Evolutionary conservation across 2,329 filamentous ascomycete species (phyloP).

Genomic region (Colletotrichum chlorophyti): DNA sequence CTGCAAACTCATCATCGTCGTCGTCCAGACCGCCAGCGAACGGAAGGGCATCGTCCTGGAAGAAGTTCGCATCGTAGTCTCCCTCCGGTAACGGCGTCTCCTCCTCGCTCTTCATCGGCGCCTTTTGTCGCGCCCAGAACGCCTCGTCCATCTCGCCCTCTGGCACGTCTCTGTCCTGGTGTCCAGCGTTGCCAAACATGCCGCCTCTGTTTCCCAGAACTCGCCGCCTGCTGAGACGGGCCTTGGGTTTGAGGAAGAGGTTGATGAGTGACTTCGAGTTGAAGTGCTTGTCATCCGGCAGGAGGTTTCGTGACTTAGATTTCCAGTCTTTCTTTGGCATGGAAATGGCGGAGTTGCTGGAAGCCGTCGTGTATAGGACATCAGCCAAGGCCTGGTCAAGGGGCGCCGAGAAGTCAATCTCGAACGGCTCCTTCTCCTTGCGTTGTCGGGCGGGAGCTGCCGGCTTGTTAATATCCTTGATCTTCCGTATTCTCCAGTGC

Average conservation of each 20-base stretch:
- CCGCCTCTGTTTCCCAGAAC: constrained; percentile 52
- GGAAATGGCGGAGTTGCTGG: constrained; percentile 81
- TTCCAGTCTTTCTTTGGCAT: constrained; percentile 95
- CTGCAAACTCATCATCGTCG: constrained; percentile 78
- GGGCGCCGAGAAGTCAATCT: constrained; percentile 86
- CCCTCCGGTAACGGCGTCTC: constrained; percentile 68
- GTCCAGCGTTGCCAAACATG: constrained; percentile 47
- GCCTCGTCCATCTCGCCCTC: constrained; percentile 90
- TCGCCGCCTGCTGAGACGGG: constrained; percentile 75
- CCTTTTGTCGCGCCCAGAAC: constrained; percentile 86
- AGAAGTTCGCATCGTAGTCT: constrained; percentile 97
- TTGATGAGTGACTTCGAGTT: constrained; percentile 89
- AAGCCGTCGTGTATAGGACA: constrained; percentile 80
- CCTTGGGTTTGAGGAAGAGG: constrained; percentile 94
- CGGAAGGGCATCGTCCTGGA: constrained; percentile 84
- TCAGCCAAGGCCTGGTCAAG: constrained; percentile 76
- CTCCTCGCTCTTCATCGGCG: constrained; percentile 53
- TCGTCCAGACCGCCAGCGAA: constrained; percentile 66
- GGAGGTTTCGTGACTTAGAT: constrained; percentile 88
- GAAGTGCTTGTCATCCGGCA: constrained; percentile 98
- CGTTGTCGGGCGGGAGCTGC: constrained; percentile 67
- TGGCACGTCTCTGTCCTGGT: constrained; percentile 59
- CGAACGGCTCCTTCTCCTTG: constrained; percentile 96
- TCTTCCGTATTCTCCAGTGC: constrained; percentile 95
- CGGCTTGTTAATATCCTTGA: constrained; percentile 79